Conservation (phyloP, 306 rosid genomes). For the Acacia melanoxylon region DNA sequence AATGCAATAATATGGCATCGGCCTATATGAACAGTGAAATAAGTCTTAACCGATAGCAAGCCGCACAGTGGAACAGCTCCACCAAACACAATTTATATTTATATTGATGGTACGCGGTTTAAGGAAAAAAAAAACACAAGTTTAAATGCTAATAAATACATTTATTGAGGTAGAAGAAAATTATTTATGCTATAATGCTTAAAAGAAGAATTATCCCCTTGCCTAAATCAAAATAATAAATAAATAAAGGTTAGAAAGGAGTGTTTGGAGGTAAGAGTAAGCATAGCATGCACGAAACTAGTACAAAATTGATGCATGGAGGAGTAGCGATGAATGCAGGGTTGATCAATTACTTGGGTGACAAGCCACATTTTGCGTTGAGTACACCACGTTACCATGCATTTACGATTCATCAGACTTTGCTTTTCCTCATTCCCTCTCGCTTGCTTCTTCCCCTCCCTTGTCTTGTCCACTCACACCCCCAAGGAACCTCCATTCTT, state of each 20-base stretch:
- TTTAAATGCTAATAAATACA: no score
- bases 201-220: no score
- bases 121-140: no score
- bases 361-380: slow-evolving; percentile 45
- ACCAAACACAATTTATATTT: no score
- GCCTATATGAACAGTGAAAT: no score
- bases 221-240: no score
- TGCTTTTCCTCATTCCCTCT: slow-evolving; percentile 46
- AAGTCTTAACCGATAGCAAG: no score
- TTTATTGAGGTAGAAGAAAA: no score
- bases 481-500: slow-evolving; percentile 39
- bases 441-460: slow-evolving; percentile 56
- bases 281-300: slow-evolving; percentile 3
- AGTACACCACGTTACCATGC: neutral
- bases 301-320: neutral
- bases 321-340: neutral
- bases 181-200: no score
- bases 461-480: slow-evolving; percentile 23
- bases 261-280: neutral
- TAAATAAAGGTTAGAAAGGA: neutral
- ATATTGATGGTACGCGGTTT: no score
- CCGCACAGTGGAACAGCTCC: no score
- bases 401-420: neutral
- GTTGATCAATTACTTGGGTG: slow-evolving; percentile 28
- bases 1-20: no score